Conservation (phyloP, 2,329 filamentous ascomycete species). For the Xylariaceae sp. region DNA sequence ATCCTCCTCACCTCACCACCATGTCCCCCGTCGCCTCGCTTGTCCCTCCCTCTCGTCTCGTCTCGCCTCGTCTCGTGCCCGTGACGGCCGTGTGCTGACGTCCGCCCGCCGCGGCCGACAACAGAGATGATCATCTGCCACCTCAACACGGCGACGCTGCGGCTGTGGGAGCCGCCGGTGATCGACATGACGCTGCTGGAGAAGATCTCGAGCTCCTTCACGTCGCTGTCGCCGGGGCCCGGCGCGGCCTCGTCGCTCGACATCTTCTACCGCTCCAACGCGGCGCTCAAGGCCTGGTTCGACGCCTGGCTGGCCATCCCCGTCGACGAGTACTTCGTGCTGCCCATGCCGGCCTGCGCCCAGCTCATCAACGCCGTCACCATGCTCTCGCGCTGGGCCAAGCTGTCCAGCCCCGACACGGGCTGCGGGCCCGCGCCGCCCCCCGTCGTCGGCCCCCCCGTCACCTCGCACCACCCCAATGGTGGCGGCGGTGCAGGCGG, state of each 20-base stretch:
- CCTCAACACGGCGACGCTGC: conserved; percentile 32
- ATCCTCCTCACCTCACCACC: too few relatives aligned
- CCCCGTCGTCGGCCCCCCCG: neutral
- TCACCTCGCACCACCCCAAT: conserved; percentile 3
- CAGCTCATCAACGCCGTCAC: conserved; percentile 44
- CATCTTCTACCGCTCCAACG: conserved; percentile 40
- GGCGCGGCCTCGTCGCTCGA: conserved; percentile 38
- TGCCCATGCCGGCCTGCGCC: conserved; percentile 37
- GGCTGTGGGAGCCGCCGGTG: conserved; percentile 40
- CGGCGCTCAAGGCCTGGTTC: conserved; percentile 41
- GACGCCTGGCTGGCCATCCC: conserved; percentile 40
- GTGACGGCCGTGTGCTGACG: too few relatives aligned
- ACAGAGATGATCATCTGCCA: conserved; percentile 33
- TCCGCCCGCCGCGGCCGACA: neutral
- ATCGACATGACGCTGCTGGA: conserved; percentile 33
- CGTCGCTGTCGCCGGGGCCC: conserved; percentile 26
- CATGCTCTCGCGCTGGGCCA: conserved; percentile 44
- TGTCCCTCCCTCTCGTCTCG: too few relatives aligned
- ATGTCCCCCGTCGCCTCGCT: too few relatives aligned
- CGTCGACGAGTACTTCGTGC: conserved; percentile 32
- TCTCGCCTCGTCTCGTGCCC: too few relatives aligned
- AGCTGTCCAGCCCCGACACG: conserved; percentile 31
- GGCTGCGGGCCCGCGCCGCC: conserved; percentile 1
- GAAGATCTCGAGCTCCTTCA: conserved; percentile 35
- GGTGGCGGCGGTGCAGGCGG: neutral